phyloP scores from a whole-genome alignment of 768 basidiomycete genomes.

The Jaapia argillacea region DNA sequence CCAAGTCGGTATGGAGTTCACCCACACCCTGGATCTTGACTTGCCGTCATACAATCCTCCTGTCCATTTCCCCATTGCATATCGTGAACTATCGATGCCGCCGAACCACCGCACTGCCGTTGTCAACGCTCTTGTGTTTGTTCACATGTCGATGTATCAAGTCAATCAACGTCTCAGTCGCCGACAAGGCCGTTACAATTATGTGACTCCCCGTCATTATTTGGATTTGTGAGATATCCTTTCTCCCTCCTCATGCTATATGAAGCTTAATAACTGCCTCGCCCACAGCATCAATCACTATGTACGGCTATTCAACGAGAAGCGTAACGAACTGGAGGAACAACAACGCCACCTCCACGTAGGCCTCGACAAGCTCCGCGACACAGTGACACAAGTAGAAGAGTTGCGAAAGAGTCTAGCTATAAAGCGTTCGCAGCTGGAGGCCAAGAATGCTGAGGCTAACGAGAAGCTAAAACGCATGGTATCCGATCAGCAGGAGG shows the following conservation, averaged over 20 bases:
- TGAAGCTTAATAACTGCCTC: constrained; percentile 2
- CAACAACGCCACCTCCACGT: constrained; percentile 98
- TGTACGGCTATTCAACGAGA: constrained; percentile 89
- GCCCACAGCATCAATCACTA: constrained; percentile 91
- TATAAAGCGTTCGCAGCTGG: constrained; percentile 83
- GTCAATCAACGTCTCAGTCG: constrained; percentile 86
- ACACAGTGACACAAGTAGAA: constrained; percentile 95
- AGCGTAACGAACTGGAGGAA: constrained; percentile 95
- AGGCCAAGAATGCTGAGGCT: constrained; percentile 90
- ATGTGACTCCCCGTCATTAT: constrained; percentile 96
- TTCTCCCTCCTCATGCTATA: constrained; percentile 3
- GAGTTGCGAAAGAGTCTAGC: constrained; percentile 92
- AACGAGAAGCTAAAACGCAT: constrained; percentile 97
- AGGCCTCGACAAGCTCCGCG: constrained; percentile 91
- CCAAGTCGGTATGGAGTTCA: constrained; percentile 97
- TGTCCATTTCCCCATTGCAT: constrained; percentile 78
- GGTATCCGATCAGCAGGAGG: constrained; percentile 98
- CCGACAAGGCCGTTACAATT: constrained; percentile 91
- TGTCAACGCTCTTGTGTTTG: constrained; percentile 87
- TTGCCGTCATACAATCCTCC: constrained; percentile 74
- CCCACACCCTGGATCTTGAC: constrained; percentile 88
- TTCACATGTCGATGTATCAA: constrained; percentile 82
- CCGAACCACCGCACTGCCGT: constrained; percentile 86
- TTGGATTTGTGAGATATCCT: constrained; percentile 81
- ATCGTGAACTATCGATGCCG: constrained; percentile 76